phyloP scores from a whole-genome alignment of 352 stramenopile genomes.

The Halophytophthora batemanensis region DNA sequence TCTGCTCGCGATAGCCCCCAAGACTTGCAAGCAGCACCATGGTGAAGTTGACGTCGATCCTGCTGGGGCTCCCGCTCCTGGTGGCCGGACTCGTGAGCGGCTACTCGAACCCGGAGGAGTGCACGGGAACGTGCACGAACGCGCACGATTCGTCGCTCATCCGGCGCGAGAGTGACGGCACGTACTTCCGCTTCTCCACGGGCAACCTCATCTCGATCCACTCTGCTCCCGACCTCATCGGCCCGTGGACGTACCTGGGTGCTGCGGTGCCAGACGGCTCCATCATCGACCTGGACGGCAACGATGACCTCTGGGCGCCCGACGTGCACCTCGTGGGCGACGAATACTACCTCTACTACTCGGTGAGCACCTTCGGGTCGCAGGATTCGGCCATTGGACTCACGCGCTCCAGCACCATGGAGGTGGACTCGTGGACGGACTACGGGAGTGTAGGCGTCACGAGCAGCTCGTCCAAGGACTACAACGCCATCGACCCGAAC shows the following conservation, averaged over 20 bases:
- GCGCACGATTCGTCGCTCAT: conserved; percentile 41
- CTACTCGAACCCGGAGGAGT: conserved; percentile 15
- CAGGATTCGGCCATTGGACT: conserved; percentile 23
- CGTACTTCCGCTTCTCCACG: conserved; percentile 48
- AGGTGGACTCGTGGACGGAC: conserved; percentile 21
- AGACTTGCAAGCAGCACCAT: not conserved
- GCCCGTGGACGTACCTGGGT: conserved; percentile 37
- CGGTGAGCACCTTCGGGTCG: conserved; percentile 25
- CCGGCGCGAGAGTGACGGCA: conserved; percentile 25
- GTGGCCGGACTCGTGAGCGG: conserved; percentile 5
- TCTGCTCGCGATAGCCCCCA: no score
- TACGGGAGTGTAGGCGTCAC: conserved; percentile 11
- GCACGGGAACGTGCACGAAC: conserved; percentile 24
- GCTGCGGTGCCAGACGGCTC: conserved; percentile 34
- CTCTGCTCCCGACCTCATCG: conserved; percentile 30
- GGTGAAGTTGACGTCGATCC: conserved; percentile 6
- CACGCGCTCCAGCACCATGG: conserved; percentile 19
- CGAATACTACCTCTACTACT: conserved; percentile 34
- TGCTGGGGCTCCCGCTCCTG: conserved; percentile 14
- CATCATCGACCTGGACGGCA: conserved; percentile 37
- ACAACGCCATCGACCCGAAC: conserved; percentile 28
- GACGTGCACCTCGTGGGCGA: conserved; percentile 20
- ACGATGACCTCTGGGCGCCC: conserved; percentile 38
- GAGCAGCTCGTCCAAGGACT: conserved; percentile 9
- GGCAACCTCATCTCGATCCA: conserved; percentile 39